Evolutionary conservation across 2,329 filamentous ascomycete genomes (phyloP), one percentile per base, ranked within the genome.

Genomic region (Aspergillus sp.): DNA sequence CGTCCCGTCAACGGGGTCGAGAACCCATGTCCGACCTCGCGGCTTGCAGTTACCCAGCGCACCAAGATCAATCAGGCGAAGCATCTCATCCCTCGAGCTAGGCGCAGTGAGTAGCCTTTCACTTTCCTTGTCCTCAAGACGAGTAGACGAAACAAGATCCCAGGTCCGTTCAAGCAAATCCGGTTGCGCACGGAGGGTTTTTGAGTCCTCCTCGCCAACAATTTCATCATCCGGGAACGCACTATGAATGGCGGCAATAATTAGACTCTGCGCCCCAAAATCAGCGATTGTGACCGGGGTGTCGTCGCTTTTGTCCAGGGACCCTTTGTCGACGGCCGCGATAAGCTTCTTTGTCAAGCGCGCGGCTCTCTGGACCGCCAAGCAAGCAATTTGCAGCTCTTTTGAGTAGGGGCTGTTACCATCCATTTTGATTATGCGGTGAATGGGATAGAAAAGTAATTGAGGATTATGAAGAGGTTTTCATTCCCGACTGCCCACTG

Each of bases 1-100:
- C 1, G 86, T 88, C 31, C 86, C 86, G 63, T 88, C 86, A 7
- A 88, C 82, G 0, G 86, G 86, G 65, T 88, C 86, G 68, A 88
- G 80, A 31, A 85, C 80, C 86, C 86, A 88, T 52, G 83, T 79
- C 1, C 81, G 73, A 3, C 71, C 79, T 59, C 63, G 75, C 60
- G 66, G 68, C 5, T 70, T 72, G 46, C 73, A 73, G 9, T 70
- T 62, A 1, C 79, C 79, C 2, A 73, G 67, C 0, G 77, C 81
- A 2, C 86, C 86, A 12, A 82, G 72, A 67, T 88, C 85, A 65
- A 88, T 86, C n/a, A 82, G 65, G n/a, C 81, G 73, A 12, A 88
- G 77, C 79, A 88, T 84, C 56, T 87, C 81, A 5, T 83, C 79
- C 53, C 75, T 77, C 23, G 77, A 78, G 3, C 62, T 50, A 0